phyloP scores from a whole-genome alignment of 371 early-diverging fungal genomes.

The Nematocida ironsii region DNA sequence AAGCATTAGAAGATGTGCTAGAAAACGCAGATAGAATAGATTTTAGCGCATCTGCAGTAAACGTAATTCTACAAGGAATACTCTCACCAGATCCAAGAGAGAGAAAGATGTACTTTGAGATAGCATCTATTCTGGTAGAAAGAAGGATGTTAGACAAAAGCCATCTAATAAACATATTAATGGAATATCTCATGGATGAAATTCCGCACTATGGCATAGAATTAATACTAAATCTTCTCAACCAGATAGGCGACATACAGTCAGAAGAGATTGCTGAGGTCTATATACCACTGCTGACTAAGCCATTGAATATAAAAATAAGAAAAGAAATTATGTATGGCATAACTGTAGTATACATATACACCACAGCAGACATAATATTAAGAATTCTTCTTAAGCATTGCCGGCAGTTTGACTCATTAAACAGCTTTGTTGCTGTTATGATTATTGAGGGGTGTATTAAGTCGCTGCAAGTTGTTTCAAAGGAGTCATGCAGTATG shows the following conservation, averaged over 20 bases:
- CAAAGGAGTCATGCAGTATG: conserved; percentile 1
- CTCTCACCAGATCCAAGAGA: conserved; percentile 45
- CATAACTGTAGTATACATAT: not conserved
- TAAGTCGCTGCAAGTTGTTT: not conserved
- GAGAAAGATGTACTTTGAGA: conserved; percentile 10
- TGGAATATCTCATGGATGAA: conserved; percentile 29
- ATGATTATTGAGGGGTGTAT: conserved; percentile 15
- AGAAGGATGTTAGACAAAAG: conserved; percentile 6
- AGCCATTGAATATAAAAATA: conserved; percentile 18
- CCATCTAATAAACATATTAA: conserved; percentile 16
- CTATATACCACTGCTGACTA: conserved; percentile 40
- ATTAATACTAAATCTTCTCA: conserved; percentile 9
- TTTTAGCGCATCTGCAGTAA: not conserved
- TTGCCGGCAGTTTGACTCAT: conserved; percentile 24
- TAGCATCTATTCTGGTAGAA: not conserved
- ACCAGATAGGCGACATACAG: not conserved
- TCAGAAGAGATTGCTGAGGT: conserved; percentile 30
- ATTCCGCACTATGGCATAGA: conserved; percentile 37
- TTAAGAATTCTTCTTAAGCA: conserved; percentile 9
- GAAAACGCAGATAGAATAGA: not conserved
- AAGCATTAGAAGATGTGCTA: not conserved
- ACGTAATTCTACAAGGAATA: conserved; percentile 3
- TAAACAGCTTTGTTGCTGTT: conserved; percentile 1
- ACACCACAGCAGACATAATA: conserved; percentile 6
- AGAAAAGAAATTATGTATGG: conserved; percentile 38